A percentile compares a stretch with the other conserved stretches of the same genome.
These are phyloP conservation scores for Xylaria telfairii DNA, from an alignment of 495 filamentous ascomycete species.

Conservation along the genomic window DNA sequence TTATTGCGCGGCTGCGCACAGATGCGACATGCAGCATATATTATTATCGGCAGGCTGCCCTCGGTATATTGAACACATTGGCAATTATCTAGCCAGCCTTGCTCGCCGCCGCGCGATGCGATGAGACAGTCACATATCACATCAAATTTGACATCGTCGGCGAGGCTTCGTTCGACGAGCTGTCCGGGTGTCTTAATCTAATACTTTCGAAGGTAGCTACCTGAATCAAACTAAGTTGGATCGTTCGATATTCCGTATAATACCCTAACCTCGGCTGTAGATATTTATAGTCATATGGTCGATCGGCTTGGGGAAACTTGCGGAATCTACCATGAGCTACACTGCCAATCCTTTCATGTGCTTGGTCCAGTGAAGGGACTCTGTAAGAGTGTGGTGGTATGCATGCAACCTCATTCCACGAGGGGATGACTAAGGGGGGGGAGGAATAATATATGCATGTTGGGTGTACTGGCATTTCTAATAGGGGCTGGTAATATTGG, in stretches of 20 bases:
- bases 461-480: too few relatives aligned
- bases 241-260: not conserved
- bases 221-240: not conserved
- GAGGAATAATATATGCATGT: too few relatives aligned
- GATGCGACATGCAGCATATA: not conserved
- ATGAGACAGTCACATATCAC: too few relatives aligned
- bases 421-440: too few relatives aligned
- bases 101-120: not conserved
- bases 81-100: not conserved
- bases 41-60: not conserved
- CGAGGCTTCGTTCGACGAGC: too few relatives aligned
- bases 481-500: too few relatives aligned
- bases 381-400: not conserved
- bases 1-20: not conserved
- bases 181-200: too few relatives aligned
- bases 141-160: too few relatives aligned
- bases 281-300: not conserved
- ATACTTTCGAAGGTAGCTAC: too few relatives aligned
- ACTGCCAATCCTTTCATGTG: not conserved
- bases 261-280: too few relatives aligned
- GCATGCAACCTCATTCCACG: not conserved
- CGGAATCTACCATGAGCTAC: not conserved
- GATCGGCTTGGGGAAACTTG: not conserved
- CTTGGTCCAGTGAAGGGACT: not conserved
- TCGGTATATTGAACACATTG: not conserved